A percentile compares a stretch with the other conserved stretches of the same genome.
phyloP scores from a whole-genome alignment of 2,329 filamentous ascomycete species.

The Microsporum canis region DNA sequence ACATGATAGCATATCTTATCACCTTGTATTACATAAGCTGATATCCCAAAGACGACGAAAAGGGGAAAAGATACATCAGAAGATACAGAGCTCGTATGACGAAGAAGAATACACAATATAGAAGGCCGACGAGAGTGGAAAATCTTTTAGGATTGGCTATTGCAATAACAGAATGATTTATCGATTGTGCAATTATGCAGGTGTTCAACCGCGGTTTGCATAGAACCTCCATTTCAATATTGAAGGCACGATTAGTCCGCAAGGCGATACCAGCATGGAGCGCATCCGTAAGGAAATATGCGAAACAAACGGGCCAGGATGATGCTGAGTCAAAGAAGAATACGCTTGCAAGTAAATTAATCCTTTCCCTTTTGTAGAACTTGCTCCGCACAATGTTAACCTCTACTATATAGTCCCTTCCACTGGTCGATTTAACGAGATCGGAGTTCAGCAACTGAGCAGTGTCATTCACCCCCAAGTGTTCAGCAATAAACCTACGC shows the following conservation, averaged over 20 bases:
- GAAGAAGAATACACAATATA: neutral
- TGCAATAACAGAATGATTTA: neutral
- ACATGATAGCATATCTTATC: neutral
- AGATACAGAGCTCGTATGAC: neutral
- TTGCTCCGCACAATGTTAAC: neutral
- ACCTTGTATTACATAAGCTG: neutral
- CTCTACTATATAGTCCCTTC: conserved; percentile 24
- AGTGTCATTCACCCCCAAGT: conserved; percentile 70
- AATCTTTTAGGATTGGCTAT: neutral
- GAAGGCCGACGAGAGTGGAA: neutral
- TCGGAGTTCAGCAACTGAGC: conserved; percentile 90
- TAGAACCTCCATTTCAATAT: neutral
- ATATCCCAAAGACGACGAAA: neutral
- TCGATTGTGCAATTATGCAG: neutral
- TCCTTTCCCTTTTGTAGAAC: neutral
- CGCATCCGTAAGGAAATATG: conserved; percentile 2
- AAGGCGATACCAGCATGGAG: neutral
- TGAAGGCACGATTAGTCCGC: neutral
- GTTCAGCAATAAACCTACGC: conserved; percentile 48
- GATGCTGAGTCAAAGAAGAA: neutral
- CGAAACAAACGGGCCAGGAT: neutral
- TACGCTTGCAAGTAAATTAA: neutral
- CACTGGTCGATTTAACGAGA: conserved; percentile 70
- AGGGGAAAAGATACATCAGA: neutral
- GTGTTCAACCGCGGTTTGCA: neutral